Evolutionary conservation across 2,329 filamentous ascomycete genomes (phyloP), one percentile per base, ranked within the genome.

Genomic region (Penicillium vulpinum): DNA sequence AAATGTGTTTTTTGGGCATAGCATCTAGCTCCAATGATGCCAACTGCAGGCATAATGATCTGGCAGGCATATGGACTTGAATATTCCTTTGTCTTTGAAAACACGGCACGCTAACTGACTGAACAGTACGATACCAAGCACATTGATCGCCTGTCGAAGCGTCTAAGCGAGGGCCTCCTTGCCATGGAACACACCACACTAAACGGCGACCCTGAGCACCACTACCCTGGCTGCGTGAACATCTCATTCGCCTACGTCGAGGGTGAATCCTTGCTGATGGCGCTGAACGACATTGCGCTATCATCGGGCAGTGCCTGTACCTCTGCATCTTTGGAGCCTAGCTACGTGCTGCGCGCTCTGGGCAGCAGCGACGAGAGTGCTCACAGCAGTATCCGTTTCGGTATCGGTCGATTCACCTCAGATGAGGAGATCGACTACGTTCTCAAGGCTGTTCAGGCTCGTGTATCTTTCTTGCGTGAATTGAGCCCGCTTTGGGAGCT

Each of bases 221-320:
- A 95, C 75, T 99, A 99, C 73, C 92, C 94, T 2, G 94, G 94
- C 61, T 99, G 94, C 68, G 93, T 99, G 60, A 99, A 99, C 75
- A 90, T 99, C 11, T 99, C 94, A 0, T 99, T 99, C 71, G 93
- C 94, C 33, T 99, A 99, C 70, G 92, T 99, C 5, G 94, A 99
- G 77, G 94, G 94, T 65, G 94, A 99, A 77, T 97, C 94, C 2
- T 87, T 99, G 1, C 83, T 99, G 62, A 99, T 99, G 94, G 94
- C 94, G 0, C 80, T 99, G 44, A 99, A 99, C 78, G 94, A 99
- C 67, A 97, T 99, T 75, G 94, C 94, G 0, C 81, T 99, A 35
- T 97, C 93, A 7, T 99, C 94, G 0, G 94, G 94, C 56, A 97
- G 92, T 70, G 94, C 94, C 6, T 99, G 94, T 78, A 99, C 94